Evolutionary conservation across 106 monocot species (phyloP).

Genomic region (Alisma plantagoaquatica): DNA sequence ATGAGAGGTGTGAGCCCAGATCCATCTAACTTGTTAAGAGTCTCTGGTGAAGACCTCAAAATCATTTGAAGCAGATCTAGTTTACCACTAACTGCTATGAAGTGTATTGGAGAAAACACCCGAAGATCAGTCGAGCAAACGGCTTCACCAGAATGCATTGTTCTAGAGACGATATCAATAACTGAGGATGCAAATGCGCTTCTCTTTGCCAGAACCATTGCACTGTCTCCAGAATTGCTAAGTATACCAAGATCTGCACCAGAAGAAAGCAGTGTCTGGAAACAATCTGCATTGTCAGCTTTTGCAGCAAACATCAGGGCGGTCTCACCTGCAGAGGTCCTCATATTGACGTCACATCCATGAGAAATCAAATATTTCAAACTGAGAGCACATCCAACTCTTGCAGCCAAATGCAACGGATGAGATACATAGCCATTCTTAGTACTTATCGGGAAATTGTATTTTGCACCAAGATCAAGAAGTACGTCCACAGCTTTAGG

Average conservation of each 20-base stretch:
- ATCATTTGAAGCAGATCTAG: slow-evolving; percentile 37
- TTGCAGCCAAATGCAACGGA: slow-evolving; percentile 48
- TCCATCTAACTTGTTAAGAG: slow-evolving; percentile 34
- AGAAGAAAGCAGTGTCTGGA: slow-evolving; percentile 23
- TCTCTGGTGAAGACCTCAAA: slow-evolving; percentile 14
- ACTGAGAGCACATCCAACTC: slow-evolving; percentile 24
- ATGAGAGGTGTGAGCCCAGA: slow-evolving; percentile 41
- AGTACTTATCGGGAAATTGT: slow-evolving; percentile 31
- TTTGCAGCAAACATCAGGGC: slow-evolving; percentile 45
- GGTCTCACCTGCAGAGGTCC: slow-evolving; percentile 45
- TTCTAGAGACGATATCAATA: slow-evolving; percentile 24
- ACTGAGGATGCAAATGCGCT: slow-evolving; percentile 31
- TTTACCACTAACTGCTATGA: slow-evolving; percentile 19
- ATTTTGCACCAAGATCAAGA: slow-evolving; percentile 36
- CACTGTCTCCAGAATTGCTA: slow-evolving; percentile 29
- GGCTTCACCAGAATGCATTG: slow-evolving; percentile 13
- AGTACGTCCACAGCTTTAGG: slow-evolving; percentile 22
- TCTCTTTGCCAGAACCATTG: slow-evolving; percentile 23
- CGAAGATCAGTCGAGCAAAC: slow-evolving; percentile 28
- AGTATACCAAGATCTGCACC: slow-evolving; percentile 43
- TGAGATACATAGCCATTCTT: slow-evolving; percentile 15
- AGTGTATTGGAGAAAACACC: slow-evolving; percentile 47
- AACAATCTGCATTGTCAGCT: slow-evolving; percentile 26
- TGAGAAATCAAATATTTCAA: slow-evolving; percentile 26
- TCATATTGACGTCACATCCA: slow-evolving; percentile 28